These are phyloP conservation scores for Boechera retrofracta DNA, from an alignment of 345 rosid species.

Conservation along the genomic window DNA sequence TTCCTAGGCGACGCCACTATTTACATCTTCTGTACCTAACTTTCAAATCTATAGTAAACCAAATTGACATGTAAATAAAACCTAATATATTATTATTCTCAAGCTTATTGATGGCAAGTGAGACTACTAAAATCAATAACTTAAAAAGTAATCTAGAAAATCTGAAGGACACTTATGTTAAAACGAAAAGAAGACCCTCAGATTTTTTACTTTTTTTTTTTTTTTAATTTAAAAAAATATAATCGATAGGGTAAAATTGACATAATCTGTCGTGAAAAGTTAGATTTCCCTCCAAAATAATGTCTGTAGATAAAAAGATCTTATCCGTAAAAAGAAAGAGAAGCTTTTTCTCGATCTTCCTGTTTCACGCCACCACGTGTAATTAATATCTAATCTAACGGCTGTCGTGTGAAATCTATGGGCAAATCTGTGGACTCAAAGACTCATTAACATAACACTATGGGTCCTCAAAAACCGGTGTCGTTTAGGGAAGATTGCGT, in stretches of 20 bases:
- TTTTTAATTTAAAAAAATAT: background rate
- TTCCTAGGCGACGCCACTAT: conserved; percentile 28
- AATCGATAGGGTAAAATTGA: background rate
- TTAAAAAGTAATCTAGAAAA: background rate
- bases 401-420: background rate
- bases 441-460: conserved; percentile 30
- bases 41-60: conserved; percentile 6
- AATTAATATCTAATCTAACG: conserved; percentile 41
- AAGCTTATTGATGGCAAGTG: background rate
- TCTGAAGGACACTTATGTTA: background rate
- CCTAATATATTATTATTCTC: background rate
- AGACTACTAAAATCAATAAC: background rate
- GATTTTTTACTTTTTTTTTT: background rate
- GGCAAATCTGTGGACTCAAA: conserved; percentile 35
- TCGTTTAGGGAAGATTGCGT: conserved; percentile 39
- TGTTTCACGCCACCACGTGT: conserved; percentile 43
- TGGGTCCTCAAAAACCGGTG: background rate
- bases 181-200: background rate
- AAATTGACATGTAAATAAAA: background rate
- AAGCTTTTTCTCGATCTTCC: conserved; percentile 14
- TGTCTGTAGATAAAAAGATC: conserved; percentile 27
- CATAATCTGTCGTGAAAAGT: background rate
- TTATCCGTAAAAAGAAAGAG: conserved; percentile 36
- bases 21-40: conserved; percentile 26
- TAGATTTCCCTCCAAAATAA: conserved; percentile 30